A percentile compares a stretch with the other conserved stretches of the same genome.
phyloP scores from a whole-genome alignment of 805 yeast species.

The Nematodospora valgi region DNA sequence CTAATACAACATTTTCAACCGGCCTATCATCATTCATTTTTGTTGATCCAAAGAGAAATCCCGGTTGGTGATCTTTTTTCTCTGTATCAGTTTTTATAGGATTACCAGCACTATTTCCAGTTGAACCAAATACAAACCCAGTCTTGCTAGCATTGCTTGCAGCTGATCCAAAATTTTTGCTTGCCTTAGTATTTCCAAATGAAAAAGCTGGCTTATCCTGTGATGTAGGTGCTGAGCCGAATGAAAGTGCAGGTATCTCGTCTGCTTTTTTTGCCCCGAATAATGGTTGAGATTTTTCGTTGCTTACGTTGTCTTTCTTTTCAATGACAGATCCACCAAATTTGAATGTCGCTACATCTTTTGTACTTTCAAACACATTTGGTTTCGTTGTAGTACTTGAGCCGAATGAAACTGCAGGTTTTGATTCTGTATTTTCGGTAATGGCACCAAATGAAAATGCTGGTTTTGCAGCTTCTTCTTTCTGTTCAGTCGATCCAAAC shows the following conservation, averaged over 20 bases:
- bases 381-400: conserved; percentile 2
- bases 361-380: conserved; percentile 1
- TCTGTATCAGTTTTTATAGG: conserved; percentile 16
- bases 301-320: conserved; percentile 2
- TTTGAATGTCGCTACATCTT: conserved; percentile 2
- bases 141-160: too few relatives aligned
- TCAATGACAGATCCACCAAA: conserved; percentile 24
- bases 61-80: too few relatives aligned
- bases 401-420: conserved; percentile 21
- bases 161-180: too few relatives aligned
- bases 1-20: too few relatives aligned
- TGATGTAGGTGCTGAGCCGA: conserved; percentile 16
- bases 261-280: conserved; percentile 6
- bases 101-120: too few relatives aligned
- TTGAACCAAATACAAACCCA: too few relatives aligned
- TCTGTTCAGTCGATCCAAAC: not conserved
- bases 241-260: conserved; percentile 17
- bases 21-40: too few relatives aligned
- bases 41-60: conserved; percentile 16
- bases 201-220: conserved; percentile 10
- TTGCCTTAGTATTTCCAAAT: too few relatives aligned
- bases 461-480: conserved; percentile 5
- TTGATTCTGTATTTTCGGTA: not conserved
- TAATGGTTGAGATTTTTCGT: too few relatives aligned
- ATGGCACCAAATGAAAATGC: conserved; percentile 4